These are phyloP conservation scores for Medicago truncatula DNA, from an alignment of 306 rosid genomes.

Conservation along the genomic window MtrunA17r5.0-ANR NC_053044.1:51080001-51080500, in stretches of 20 bases:
- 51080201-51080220: constrained; percentile 14
- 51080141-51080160: constrained; percentile 11
- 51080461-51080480: neutral
- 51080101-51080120: constrained; percentile 60
- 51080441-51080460: constrained; percentile 23
- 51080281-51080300: constrained; percentile 23
- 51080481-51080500: constrained; percentile 16
- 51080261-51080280: constrained; percentile 3
- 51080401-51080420: constrained; percentile 5
- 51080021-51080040: constrained; percentile 28
- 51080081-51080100: constrained; percentile 88
- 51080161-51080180: constrained; percentile 17
- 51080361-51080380: constrained; percentile 20
- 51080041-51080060: constrained; percentile 81
- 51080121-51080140: constrained; percentile 4
- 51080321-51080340: constrained; percentile 15
- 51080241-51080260: constrained; percentile 4
- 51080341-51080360: constrained; percentile 24
- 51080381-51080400: neutral
- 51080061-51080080: constrained; percentile 93
- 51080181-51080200: constrained; percentile 31
- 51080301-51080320: constrained; percentile 10
- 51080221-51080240: constrained; percentile 24
- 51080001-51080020: constrained; percentile 31
- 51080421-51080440: constrained; percentile 23